Conservation (phyloP, 1,284 basidiomycete genomes). For the Amylostereum areolatum region DNA sequence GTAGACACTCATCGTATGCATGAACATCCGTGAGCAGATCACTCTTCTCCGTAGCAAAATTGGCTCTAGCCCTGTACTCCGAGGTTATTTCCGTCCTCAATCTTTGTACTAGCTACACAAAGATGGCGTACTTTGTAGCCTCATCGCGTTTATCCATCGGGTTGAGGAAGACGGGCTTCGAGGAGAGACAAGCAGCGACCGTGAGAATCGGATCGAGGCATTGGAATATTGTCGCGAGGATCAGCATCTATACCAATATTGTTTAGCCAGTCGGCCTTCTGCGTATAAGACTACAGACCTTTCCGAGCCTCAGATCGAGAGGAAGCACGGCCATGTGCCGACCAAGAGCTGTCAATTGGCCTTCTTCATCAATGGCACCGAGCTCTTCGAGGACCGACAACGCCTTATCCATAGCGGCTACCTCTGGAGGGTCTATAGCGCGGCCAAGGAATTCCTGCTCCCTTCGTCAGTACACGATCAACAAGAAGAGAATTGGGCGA, state of each 20-base stretch:
- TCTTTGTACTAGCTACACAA: neutral
- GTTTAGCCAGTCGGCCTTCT: neutral
- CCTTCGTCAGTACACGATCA: constrained; percentile 19
- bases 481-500: constrained; percentile 14
- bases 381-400: constrained; percentile 73
- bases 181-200: constrained; percentile 78
- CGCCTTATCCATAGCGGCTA: constrained; percentile 75
- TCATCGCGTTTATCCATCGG: constrained; percentile 84
- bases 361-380: constrained; percentile 66
- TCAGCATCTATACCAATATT: constrained; percentile 83
- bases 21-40: constrained; percentile 82
- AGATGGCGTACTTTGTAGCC: constrained; percentile 49
- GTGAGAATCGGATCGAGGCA: constrained; percentile 78
- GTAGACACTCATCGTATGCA: constrained; percentile 68
- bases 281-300: constrained; percentile 40
- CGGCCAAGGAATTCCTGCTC: constrained; percentile 50
- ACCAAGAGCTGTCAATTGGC: constrained; percentile 77
- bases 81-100: neutral
- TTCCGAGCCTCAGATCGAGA: constrained; percentile 84
- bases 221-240: constrained; percentile 75
- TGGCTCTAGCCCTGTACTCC: constrained; percentile 52
- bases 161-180: constrained; percentile 80
- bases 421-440: constrained; percentile 82
- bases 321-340: constrained; percentile 82
- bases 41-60: constrained; percentile 70